Conservation (phyloP, 2,329 filamentous ascomycete genomes). For the Nothomitra cinnamomea region DNA sequence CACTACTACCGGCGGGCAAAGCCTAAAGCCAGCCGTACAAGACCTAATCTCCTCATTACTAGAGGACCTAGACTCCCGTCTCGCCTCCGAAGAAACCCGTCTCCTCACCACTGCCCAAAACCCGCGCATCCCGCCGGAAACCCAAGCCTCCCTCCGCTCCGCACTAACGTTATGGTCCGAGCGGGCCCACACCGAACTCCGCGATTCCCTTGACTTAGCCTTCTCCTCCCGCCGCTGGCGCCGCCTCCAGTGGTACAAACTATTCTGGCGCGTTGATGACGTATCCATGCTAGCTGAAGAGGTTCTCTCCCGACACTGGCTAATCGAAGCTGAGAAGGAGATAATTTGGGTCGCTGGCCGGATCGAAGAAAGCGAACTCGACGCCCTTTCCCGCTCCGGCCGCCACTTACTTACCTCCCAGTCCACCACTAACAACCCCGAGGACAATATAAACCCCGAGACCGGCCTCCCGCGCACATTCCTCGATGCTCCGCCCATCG, state of each 20-base stretch:
- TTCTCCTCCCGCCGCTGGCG: conserved; percentile 65
- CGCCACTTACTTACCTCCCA: conserved; percentile 5
- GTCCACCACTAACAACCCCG: neutral
- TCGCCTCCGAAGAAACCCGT: conserved; percentile 32
- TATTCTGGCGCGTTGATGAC: conserved; percentile 90
- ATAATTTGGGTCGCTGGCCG: conserved; percentile 71
- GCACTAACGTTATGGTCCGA: conserved; percentile 60
- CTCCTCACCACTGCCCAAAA: conserved; percentile 18
- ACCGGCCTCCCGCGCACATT: conserved; percentile 16
- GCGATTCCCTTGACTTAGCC: conserved; percentile 59
- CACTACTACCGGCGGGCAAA: conserved; percentile 22
- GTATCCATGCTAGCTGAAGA: conserved; percentile 69
- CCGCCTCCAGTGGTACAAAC: conserved; percentile 79
- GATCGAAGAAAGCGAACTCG: conserved; percentile 46
- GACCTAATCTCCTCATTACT: conserved; percentile 52
- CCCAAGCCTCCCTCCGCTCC: conserved; percentile 33
- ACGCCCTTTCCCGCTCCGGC: conserved; percentile 3
- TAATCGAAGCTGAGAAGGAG: conserved; percentile 60
- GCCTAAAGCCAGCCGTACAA: conserved; percentile 48
- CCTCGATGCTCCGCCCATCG: conserved; percentile 5
- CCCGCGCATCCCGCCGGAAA: conserved; percentile 22
- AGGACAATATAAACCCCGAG: neutral
- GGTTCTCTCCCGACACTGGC: conserved; percentile 59
- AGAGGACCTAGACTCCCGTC: conserved; percentile 31
- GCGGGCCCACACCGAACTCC: conserved; percentile 65